phyloP scores from a whole-genome alignment of 2,329 filamentous ascomycete genomes.

The Sordariomycetes sp. region DNA sequence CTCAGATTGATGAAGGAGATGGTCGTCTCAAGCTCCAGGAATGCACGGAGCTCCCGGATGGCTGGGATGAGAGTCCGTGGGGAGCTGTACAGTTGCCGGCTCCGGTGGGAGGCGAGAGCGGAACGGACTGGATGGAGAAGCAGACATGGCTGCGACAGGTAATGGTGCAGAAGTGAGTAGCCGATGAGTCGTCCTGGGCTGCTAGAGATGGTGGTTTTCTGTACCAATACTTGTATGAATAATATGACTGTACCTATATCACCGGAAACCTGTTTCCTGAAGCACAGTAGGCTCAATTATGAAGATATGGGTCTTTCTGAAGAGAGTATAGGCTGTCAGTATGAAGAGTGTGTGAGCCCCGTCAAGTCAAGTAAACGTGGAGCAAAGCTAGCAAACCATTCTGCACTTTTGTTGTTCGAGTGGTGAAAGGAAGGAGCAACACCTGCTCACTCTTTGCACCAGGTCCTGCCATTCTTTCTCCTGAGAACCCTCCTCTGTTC shows the following conservation, averaged over 20 bases:
- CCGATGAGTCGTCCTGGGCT: background rate
- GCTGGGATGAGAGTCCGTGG: background rate
- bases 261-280: too few relatives aligned
- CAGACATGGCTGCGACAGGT: background rate
- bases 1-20: conserved; percentile 14
- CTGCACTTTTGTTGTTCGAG: too few relatives aligned
- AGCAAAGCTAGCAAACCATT: too few relatives aligned
- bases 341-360: too few relatives aligned
- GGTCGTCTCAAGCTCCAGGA: conserved; percentile 8
- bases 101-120: background rate
- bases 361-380: too few relatives aligned
- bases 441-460: too few relatives aligned
- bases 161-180: background rate
- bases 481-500: too few relatives aligned
- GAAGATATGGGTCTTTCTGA: too few relatives aligned
- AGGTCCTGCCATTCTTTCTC: too few relatives aligned
- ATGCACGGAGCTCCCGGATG: background rate
- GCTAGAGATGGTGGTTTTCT: background rate
- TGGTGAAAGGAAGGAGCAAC: too few relatives aligned
- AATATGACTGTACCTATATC: background rate
- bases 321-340: too few relatives aligned
- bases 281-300: too few relatives aligned
- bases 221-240: background rate
- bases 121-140: background rate
- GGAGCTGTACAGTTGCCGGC: background rate